phyloP scores from a whole-genome alignment of 2,329 filamentous ascomycete species.

The Ophiosphaerella korrae region DNA sequence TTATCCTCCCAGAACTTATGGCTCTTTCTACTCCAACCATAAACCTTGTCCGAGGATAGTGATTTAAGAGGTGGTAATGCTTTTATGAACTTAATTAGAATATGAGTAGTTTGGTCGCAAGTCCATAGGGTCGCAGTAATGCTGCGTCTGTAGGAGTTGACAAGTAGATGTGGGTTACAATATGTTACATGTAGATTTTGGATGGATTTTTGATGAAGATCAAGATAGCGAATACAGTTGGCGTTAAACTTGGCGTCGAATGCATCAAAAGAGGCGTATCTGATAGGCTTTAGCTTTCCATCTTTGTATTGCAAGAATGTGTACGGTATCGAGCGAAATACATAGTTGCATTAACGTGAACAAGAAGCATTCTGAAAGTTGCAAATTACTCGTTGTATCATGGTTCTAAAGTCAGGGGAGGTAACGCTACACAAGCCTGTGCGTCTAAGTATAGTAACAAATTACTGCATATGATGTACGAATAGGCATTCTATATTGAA shows the following conservation, averaged over 20 bases:
- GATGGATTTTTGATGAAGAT: not conserved
- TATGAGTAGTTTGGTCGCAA: not conserved
- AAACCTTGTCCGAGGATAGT: not conserved
- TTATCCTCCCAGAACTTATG: not conserved
- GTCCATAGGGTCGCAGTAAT: not conserved
- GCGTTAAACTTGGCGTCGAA: not conserved
- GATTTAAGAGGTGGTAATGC: slow-evolving; percentile 3
- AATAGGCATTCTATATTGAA: not conserved
- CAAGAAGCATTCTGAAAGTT: no score
- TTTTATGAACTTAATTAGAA: not conserved
- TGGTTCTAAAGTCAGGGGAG: not conserved
- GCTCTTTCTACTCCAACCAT: not conserved
- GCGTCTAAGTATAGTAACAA: not conserved
- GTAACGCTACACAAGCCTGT: not conserved
- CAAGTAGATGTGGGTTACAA: not conserved
- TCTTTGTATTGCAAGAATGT: no score
- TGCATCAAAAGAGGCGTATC: not conserved
- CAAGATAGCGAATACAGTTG: not conserved
- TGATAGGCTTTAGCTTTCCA: no score
- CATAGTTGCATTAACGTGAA: no score
- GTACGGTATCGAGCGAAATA: no score
- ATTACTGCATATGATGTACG: not conserved
- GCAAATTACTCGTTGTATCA: no score
- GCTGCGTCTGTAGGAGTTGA: not conserved
- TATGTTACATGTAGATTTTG: not conserved